Percentiles rank a stretch among this genome's conserved stretches.
Evolutionary conservation across 2,329 filamentous ascomycete genomes (phyloP).

Genomic region (Fusarium nygamai): DNA sequence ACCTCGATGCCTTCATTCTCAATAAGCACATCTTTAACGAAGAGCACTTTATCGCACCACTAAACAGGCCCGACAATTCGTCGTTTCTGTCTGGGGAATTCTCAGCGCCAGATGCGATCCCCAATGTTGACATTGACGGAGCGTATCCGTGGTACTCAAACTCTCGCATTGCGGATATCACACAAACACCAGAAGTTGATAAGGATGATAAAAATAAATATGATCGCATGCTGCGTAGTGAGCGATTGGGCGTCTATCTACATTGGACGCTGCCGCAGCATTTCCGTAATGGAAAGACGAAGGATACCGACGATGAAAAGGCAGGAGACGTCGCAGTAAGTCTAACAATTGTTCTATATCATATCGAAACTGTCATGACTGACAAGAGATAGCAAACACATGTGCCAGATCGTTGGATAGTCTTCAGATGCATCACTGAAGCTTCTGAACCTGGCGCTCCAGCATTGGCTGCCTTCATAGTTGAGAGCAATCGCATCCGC

Average conservation of each 20-base stretch:
- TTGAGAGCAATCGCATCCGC: neutral
- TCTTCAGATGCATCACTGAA: neutral
- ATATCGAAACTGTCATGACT: neutral
- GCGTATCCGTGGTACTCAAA: neutral
- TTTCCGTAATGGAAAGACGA: neutral
- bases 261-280: neutral
- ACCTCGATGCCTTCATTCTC: neutral
- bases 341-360: neutral
- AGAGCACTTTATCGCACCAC: neutral
- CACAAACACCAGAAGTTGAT: neutral
- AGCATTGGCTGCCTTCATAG: neutral
- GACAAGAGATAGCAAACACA: neutral
- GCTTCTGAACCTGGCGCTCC: neutral
- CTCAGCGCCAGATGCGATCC: neutral
- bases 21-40: neutral
- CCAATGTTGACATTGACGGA: neutral
- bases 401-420: neutral
- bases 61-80: neutral
- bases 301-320: neutral
- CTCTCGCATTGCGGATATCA: neutral
- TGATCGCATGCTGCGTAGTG: neutral
- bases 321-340: neutral
- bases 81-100: neutral
- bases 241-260: neutral
- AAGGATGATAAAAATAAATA: neutral